phyloP scores from a whole-genome alignment of 305 asterid genomes.

The Fraxinus baroniana region DNA sequence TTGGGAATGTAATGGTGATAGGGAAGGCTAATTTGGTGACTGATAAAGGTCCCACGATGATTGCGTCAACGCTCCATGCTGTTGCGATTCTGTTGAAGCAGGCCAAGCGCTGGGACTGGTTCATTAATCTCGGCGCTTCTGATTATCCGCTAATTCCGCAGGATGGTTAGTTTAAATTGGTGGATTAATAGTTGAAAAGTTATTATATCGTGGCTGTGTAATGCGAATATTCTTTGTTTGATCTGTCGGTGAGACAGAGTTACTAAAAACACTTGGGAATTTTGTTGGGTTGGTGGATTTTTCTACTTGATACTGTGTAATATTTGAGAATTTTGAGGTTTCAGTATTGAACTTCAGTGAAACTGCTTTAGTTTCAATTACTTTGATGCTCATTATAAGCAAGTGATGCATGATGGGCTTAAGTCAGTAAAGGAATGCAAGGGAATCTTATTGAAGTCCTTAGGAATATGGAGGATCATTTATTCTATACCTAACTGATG shows the following conservation, averaged over 20 bases:
- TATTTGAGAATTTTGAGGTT: neutral
- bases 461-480: neutral
- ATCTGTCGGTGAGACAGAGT: neutral
- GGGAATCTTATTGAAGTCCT: neutral
- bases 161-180: slow-evolving; percentile 58
- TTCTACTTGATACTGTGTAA: neutral
- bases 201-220: neutral
- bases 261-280: neutral
- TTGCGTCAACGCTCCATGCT: slow-evolving; percentile 60
- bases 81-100: slow-evolving; percentile 66
- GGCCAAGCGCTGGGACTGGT: slow-evolving; percentile 83
- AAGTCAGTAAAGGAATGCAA: neutral
- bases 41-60: slow-evolving; percentile 72
- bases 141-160: slow-evolving; percentile 95
- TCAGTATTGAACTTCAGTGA: neutral
- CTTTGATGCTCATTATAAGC: neutral
- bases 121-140: slow-evolving; percentile 68
- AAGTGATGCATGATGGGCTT: neutral
- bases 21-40: slow-evolving; percentile 76
- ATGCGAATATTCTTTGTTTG: neutral
- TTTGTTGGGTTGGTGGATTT: neutral
- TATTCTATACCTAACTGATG: neutral
- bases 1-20: slow-evolving; percentile 73
- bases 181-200: neutral
- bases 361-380: neutral